Evolutionary conservation across 2,329 filamentous ascomycete species (phyloP).

Genomic region (Beauveria brongniartii): DNA sequence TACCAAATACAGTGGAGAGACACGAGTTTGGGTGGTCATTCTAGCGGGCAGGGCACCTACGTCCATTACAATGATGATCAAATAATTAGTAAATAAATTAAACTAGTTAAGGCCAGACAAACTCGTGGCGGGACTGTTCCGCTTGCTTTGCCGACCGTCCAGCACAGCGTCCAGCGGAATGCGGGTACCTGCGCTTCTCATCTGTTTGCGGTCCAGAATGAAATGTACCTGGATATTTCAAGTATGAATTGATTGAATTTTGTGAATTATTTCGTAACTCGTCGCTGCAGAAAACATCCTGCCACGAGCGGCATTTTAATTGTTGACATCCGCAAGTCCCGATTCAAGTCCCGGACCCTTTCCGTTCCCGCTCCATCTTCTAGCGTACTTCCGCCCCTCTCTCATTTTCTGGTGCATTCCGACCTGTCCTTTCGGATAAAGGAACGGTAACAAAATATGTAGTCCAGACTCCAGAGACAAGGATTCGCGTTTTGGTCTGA

Average conservation of each 20-base stretch:
- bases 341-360: slow-evolving; percentile 3
- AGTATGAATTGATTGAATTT: not conserved
- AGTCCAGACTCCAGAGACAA: not conserved
- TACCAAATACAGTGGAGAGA: not conserved
- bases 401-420: not conserved
- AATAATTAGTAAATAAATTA: not conserved
- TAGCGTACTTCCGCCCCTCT: slow-evolving; percentile 10
- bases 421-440: slow-evolving; percentile 1
- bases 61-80: not conserved
- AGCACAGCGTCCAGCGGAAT: not conserved
- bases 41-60: not conserved
- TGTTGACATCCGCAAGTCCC: not conserved
- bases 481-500: not conserved
- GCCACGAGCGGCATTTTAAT: not conserved
- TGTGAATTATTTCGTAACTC: too few relatives aligned
- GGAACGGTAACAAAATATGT: not conserved
- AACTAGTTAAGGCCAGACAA: not conserved
- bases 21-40: not conserved
- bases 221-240: not conserved
- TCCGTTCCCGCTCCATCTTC: slow-evolving; percentile 1
- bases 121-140: slow-evolving; percentile 3
- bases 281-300: too few relatives aligned
- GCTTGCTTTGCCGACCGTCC: not conserved
- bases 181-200: not conserved
- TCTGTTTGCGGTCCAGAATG: not conserved